Base-by-base conservation (phyloP, 108 stramenopile species). In the Asterionellopsis glacialis region DNA sequence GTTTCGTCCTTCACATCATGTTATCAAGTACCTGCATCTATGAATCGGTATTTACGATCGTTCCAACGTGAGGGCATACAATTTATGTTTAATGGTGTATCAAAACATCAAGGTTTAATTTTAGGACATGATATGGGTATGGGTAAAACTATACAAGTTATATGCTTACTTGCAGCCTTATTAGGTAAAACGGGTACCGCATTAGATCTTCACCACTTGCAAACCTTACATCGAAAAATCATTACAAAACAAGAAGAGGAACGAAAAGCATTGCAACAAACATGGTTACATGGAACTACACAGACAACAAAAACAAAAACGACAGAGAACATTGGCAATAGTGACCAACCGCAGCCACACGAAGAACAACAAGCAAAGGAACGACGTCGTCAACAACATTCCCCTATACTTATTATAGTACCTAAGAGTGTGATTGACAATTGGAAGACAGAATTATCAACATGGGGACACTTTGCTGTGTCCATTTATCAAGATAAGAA, bases 381-480 rank as follows among this genome's bases (percentile, higher is more conserved):
- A 1, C 11, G 1, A 27, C 6, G 16, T 15, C 23, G 49, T 13
- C 61, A 13, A 24, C 16, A 10, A n/a, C 75, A 73, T 72, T 56
- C 76, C 25, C 93, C 89, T 1, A 84, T 91, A 49, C 75, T 94
- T 22, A 67, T 94, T 51, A 63, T 94, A 22, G 88, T 80, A 6
- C 93, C 93, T 15, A 59, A 83, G 7, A 79, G 82, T 54, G 83
- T 91, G 10, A 44, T 89, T 21, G 56, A 71, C 59, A 77, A 80
- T 59, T 90, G 89, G 89, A 56, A 75, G 61, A 84, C 68, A n/a
- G 86, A 87, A 47, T 76, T 94, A 47, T 59, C 61, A 38, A 70
- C 62, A 0, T 94, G 90, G 82, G 87, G 88, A 11, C 73, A 91
- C 63, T 94, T 94, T 55, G 64, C 77, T 22, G 85, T 88, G 0